These are phyloP conservation scores for Sporothrix globosa DNA, from an alignment of 2,329 filamentous ascomycete genomes.

Conservation along the genomic window DNA sequence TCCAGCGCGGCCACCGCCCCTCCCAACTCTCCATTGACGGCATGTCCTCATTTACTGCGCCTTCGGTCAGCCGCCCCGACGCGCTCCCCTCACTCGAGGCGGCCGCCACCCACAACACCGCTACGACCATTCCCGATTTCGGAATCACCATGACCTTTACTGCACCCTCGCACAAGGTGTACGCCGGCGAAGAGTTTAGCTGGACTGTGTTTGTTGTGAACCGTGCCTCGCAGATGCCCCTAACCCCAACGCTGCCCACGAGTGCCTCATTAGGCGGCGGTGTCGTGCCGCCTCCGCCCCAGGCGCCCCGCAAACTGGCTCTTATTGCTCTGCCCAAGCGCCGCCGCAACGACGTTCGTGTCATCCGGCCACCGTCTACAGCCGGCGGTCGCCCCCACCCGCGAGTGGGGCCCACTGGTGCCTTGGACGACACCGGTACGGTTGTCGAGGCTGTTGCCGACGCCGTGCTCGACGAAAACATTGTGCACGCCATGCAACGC, in stretches of 20 bases:
- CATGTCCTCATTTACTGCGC: conserved; percentile 59
- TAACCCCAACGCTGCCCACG: conserved; percentile 33
- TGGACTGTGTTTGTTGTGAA: conserved; percentile 80
- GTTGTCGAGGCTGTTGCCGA: conserved; percentile 55
- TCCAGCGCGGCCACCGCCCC: conserved; percentile 64
- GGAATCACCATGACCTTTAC: conserved; percentile 77
- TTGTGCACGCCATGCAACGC: conserved; percentile 71
- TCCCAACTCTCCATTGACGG: conserved; percentile 66
- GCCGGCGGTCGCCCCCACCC: conserved; percentile 43
- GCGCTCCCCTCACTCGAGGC: conserved; percentile 63
- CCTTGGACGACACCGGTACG: conserved; percentile 11
- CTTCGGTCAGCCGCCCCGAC: conserved; percentile 62
- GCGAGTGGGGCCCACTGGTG: conserved; percentile 22
- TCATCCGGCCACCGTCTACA: conserved; percentile 58
- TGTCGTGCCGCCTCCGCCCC: conserved; percentile 38
- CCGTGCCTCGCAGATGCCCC: conserved; percentile 53
- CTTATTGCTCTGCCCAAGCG: conserved; percentile 69
- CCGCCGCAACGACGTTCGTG: conserved; percentile 59
- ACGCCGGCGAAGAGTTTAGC: conserved; percentile 67
- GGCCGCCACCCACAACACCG: conserved; percentile 49
- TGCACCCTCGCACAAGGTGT: conserved; percentile 59
- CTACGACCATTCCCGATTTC: conserved; percentile 59
- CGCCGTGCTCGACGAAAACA: conserved; percentile 71
- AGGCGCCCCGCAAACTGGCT: conserved; percentile 66
- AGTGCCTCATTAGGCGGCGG: background rate